A percentile compares a stretch with the other conserved stretches of the same genome.
These are phyloP conservation scores for Aphanocladium album DNA, from an alignment of 2,329 filamentous ascomycete species.

Conservation along the genomic window DNA sequence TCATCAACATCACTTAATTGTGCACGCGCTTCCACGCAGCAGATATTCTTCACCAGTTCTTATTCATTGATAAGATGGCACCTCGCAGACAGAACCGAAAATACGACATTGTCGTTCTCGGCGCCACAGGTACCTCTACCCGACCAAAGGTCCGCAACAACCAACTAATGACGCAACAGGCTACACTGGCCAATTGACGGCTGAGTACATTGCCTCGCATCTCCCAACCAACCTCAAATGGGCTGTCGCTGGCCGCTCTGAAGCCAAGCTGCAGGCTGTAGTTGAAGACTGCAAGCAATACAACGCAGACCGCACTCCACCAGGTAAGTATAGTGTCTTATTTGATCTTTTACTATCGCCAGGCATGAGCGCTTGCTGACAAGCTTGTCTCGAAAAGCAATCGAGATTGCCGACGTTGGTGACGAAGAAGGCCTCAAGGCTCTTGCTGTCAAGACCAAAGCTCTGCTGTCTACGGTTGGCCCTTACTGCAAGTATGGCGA, in stretches of 20 bases:
- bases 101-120: slow-evolving; percentile 55
- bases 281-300: slow-evolving; percentile 60
- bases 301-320: slow-evolving; percentile 64
- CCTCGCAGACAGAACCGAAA: slow-evolving; percentile 46
- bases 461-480: slow-evolving; percentile 55
- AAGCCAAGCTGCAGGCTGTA: slow-evolving; percentile 65
- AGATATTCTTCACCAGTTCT: background rate
- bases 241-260: slow-evolving; percentile 82
- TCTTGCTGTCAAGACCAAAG: slow-evolving; percentile 51
- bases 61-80: slow-evolving; percentile 32
- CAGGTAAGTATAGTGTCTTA: slow-evolving; percentile 46
- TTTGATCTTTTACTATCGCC: background rate
- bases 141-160: background rate
- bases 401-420: slow-evolving; percentile 48
- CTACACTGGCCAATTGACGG: slow-evolving; percentile 75
- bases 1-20: slow-evolving; percentile 6
- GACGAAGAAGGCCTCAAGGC: slow-evolving; percentile 39
- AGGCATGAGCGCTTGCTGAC: background rate
- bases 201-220: slow-evolving; percentile 66
- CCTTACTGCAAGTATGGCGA: slow-evolving; percentile 55
- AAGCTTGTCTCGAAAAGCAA: slow-evolving; percentile 27
- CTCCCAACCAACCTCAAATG: slow-evolving; percentile 76
- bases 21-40: background rate
- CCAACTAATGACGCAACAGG: slow-evolving; percentile 41
- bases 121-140: slow-evolving; percentile 47